Conservation (phyloP, 139 green algal species). For the Volvox africanus region DNA sequence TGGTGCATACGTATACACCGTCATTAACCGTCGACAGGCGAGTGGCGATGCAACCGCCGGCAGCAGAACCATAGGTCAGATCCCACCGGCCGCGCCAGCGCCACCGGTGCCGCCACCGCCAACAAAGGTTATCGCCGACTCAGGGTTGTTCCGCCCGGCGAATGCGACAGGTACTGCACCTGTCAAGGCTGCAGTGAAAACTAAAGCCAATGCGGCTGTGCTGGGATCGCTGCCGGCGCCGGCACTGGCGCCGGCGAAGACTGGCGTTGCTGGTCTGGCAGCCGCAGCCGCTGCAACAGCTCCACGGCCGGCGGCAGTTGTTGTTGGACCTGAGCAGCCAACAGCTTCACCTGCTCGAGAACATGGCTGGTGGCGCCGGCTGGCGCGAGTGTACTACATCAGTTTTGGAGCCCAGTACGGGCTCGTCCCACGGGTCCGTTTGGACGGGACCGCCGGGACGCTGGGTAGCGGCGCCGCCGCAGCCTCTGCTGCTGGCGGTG, state of each 20-base stretch:
- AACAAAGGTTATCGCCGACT: not conserved
- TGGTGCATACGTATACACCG: not conserved
- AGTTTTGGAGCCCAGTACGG: slow-evolving; percentile 55
- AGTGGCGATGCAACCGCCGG: not conserved
- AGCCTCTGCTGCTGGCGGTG: not conserved
- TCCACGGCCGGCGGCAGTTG: not conserved
- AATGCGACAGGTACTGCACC: not conserved
- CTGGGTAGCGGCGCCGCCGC: not conserved
- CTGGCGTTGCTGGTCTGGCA: not conserved
- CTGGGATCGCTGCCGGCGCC: not conserved
- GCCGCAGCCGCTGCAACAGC: not conserved
- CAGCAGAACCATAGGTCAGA: not conserved
- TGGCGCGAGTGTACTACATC: slow-evolving; percentile 55
- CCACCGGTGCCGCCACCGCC: not conserved
- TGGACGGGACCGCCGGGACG: not conserved
- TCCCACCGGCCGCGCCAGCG: not conserved
- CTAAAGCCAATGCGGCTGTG: not conserved
- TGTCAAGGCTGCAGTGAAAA: not conserved
- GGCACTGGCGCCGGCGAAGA: not conserved
- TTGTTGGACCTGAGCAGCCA: not conserved
- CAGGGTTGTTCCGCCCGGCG: not conserved
- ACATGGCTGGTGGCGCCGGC: slow-evolving; percentile 44
- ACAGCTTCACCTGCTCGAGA: not conserved
- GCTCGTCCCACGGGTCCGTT: slow-evolving; percentile 44
- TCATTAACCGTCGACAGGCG: not conserved